These are phyloP conservation scores for Elsinoe fawcettii DNA, from an alignment of 2,329 filamentous ascomycete species.

Conservation along the genomic window DNA sequence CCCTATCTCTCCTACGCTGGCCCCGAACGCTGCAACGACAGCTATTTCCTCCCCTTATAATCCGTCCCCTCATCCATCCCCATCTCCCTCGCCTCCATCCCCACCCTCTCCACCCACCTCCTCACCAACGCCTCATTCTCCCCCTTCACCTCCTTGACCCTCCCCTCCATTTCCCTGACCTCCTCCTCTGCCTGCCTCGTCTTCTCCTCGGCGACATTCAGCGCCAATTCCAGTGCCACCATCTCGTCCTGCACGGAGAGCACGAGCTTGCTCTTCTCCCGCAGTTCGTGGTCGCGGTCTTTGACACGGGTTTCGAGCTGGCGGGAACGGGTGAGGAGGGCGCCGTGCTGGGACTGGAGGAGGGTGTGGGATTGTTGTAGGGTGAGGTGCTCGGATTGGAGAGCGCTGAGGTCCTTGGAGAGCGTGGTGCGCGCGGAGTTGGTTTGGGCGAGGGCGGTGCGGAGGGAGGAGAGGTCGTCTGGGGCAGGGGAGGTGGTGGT, in stretches of 20 bases:
- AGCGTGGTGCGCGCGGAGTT: constrained; percentile 18
- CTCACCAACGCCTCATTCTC: constrained; percentile 88
- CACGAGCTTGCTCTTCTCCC: constrained; percentile 73
- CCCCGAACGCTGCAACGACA: too few species aligned
- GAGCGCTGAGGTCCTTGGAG: constrained; percentile 33
- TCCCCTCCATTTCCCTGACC: constrained; percentile 24
- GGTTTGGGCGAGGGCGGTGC: constrained; percentile 31
- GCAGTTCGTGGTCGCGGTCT: constrained; percentile 79
- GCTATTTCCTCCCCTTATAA: background rate
- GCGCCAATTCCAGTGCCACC: constrained; percentile 75
- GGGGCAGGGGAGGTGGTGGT: constrained; percentile 17
- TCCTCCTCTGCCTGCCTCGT: constrained; percentile 70
- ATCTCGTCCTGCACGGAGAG: constrained; percentile 91
- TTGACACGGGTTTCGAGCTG: constrained; percentile 58
- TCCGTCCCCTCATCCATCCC: constrained; percentile 17
- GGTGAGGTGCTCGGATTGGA: constrained; percentile 35
- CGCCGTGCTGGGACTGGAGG: constrained; percentile 58
- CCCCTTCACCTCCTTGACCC: constrained; percentile 59
- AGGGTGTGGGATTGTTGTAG: constrained; percentile 64
- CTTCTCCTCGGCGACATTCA: constrained; percentile 71
- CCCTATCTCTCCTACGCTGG: too few species aligned
- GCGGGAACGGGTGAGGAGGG: constrained; percentile 55
- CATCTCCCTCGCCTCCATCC: constrained; percentile 56
- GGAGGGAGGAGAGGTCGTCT: constrained; percentile 28
- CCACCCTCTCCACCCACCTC: constrained; percentile 85